Percentiles rank a stretch among this genome's conserved stretches.
Conservation (phyloP, 2,329 filamentous ascomycete species). For the Fusarium sp. region DNA sequence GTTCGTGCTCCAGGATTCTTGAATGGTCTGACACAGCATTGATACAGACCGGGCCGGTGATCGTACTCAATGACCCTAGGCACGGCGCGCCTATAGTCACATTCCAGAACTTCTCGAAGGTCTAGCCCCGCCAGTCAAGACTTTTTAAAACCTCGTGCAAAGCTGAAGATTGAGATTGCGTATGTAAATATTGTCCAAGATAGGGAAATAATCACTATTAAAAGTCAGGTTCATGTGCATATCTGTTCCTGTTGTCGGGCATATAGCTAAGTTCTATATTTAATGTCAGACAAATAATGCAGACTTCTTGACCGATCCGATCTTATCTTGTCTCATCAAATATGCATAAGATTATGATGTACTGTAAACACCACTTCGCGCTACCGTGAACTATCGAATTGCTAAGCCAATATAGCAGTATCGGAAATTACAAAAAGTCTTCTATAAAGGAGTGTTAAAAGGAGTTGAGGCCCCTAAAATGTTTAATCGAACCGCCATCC, state of each 20-base stretch:
- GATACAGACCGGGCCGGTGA: accelerated
- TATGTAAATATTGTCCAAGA: background rate
- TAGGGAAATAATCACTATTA: too few relatives aligned
- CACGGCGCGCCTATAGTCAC: background rate
- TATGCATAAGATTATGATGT: too few relatives aligned
- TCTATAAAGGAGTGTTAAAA: background rate
- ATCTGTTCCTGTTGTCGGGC: too few relatives aligned
- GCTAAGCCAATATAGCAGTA: background rate
- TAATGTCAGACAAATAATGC: too few relatives aligned
- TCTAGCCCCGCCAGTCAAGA: background rate
- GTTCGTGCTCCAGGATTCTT: too few relatives aligned
- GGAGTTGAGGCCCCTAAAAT: accelerated
- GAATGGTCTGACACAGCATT: accelerated
- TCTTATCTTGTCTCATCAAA: background rate
- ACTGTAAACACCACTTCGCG: background rate
- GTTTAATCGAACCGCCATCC: accelerated
- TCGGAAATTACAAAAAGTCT: background rate
- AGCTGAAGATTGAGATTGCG: background rate
- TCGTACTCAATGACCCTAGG: background rate
- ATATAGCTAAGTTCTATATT: too few relatives aligned
- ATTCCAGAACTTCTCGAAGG: background rate
- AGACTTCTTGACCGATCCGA: accelerated
- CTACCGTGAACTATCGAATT: background rate
- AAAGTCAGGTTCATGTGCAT: too few relatives aligned
- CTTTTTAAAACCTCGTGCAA: background rate